Evolutionary conservation across 352 stramenopile genomes (phyloP), one percentile per base, ranked within the genome.

Genomic region (Phytophthora melonis): DNA sequence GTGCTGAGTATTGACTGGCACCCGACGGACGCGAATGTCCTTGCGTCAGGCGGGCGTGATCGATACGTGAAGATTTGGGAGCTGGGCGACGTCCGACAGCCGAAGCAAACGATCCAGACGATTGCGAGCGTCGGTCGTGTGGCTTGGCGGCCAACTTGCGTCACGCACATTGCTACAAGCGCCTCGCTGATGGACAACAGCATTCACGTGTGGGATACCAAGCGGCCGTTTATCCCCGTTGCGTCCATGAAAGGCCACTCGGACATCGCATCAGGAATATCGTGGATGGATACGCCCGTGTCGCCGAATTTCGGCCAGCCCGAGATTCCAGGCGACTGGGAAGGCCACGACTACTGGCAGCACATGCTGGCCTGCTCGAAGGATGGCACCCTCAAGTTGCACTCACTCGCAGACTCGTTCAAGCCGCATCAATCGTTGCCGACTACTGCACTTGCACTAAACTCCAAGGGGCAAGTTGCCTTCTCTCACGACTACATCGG

Each of bases 61-160:
- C 89, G 89, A 25, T 96, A 94, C 61, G 89, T 95, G 47, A 97
- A 97, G 65, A 90, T 97, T 32, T 97, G 90, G 90, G 86, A 95
- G 32, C 64, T 94, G 13, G 68, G 72, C 3, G 87, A 97, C 60
- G 73, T 90, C 9, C 79, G 80, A 39, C 90, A 96, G 68, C 90
- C 90, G 0, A 83, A 83, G 54, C 90, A 96, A 74, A 97, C 90
- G 1, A 94, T 97, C 23, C 87, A 95, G 58, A 94, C 89, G 0
- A 96, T 97, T 66, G 88, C 90, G 1, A 97, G 88, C 65, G 90
- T 95, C 5, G 89, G 90, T 2, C 85, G 90, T 16, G 84, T 97
- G 34, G 78, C 86, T 9, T 97, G 90, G 90, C 79, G 90, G 3
- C 89, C 90, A 14, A 91, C 89, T 16, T 93, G 81, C 61, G 66